phyloP scores from a whole-genome alignment of 129 eudicot genomes.

The Arctium lappa region DNA sequence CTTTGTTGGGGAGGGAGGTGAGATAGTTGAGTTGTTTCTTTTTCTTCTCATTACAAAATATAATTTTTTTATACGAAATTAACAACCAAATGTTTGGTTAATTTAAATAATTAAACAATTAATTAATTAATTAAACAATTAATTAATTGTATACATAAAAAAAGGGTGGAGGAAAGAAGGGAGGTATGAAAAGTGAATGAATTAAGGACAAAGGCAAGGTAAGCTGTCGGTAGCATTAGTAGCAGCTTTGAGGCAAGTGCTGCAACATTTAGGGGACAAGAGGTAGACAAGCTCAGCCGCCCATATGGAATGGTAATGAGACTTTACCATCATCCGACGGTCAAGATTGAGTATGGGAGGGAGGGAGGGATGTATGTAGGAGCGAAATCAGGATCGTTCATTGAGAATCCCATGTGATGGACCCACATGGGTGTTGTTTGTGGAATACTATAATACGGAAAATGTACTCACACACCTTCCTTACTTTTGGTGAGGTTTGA shows the following conservation, averaged over 20 bases:
- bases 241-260: conserved; percentile 58
- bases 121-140: too few relatives aligned
- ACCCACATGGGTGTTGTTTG: conserved; percentile 42
- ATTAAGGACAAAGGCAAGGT: conserved; percentile 60
- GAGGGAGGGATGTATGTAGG: conserved; percentile 19
- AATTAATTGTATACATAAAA: too few relatives aligned
- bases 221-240: conserved; percentile 59
- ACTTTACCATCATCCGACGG: conserved; percentile 27
- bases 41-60: too few relatives aligned
- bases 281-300: conserved; percentile 65
- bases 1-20: conserved; percentile 13
- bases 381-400: conserved; percentile 41
- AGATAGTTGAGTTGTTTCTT: not conserved
- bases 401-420: conserved; percentile 43
- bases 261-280: conserved; percentile 58
- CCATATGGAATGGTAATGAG: conserved; percentile 53
- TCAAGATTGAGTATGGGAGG: conserved; percentile 41
- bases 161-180: not conserved
- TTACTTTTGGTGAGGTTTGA: too few relatives aligned
- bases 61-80: too few relatives aligned
- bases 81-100: too few relatives aligned
- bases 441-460: not conserved
- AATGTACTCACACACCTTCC: too few relatives aligned
- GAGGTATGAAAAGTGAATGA: conserved; percentile 35
- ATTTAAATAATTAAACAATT: too few relatives aligned